Percentiles rank a stretch among this genome's conserved stretches.
phyloP scores from a whole-genome alignment of 1,139 yeast species.

The Magnusiomyces suaveolens region DNA sequence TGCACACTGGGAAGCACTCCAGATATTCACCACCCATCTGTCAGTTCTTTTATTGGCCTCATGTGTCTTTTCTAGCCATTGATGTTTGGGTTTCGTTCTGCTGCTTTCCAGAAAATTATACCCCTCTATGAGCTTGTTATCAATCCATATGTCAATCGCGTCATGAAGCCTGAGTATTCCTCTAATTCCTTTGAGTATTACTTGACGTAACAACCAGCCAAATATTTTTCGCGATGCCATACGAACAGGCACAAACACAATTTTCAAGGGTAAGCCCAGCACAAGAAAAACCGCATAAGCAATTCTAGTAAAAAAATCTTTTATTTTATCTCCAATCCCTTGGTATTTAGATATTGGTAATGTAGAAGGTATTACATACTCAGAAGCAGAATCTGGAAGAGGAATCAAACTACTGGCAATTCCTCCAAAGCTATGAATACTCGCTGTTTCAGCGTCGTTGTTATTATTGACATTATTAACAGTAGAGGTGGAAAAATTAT shows the following conservation, averaged over 20 bases:
- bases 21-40: constrained; percentile 16
- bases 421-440: background rate
- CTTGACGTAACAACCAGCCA: background rate
- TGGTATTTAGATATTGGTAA: background rate
- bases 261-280: background rate
- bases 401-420: background rate
- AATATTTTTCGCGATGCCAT: background rate
- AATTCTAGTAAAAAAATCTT: background rate
- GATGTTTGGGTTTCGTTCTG: background rate
- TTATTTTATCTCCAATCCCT: background rate
- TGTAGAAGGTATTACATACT: background rate
- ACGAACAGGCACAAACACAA: background rate
- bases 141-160: background rate
- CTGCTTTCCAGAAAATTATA: background rate
- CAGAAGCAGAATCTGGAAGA: background rate
- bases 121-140: background rate
- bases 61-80: background rate
- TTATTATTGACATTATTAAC: background rate
- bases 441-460: background rate
- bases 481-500: background rate
- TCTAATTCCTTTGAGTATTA: background rate
- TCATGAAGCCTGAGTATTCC: background rate
- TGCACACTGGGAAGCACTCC: constrained; percentile 31
- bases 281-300: background rate
- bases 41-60: background rate